phyloP scores from a whole-genome alignment of 1,139 yeast genomes.

The Kurtzmaniella quercitrusa region DNA sequence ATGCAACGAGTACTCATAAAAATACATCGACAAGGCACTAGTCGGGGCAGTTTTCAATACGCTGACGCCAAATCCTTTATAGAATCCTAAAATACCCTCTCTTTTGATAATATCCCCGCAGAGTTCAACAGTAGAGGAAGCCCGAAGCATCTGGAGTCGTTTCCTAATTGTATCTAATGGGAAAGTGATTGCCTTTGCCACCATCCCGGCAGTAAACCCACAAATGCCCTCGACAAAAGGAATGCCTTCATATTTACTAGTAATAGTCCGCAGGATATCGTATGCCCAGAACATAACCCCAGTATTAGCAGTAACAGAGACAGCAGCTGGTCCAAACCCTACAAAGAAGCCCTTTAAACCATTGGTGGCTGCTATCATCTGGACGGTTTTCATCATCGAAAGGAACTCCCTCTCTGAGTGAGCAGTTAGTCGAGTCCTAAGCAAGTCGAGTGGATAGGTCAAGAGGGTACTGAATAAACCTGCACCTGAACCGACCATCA shows the following conservation, averaged over 20 bases:
- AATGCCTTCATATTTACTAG: conserved; percentile 19
- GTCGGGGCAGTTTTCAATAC: conserved; percentile 78
- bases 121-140: conserved; percentile 15
- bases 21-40: conserved; percentile 71
- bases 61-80: conserved; percentile 69
- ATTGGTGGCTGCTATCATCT: conserved; percentile 39
- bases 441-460: conserved; percentile 85
- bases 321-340: conserved; percentile 61
- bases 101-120: conserved; percentile 32
- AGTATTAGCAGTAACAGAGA: conserved; percentile 61
- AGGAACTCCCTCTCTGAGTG: conserved; percentile 39
- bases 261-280: conserved; percentile 38
- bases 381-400: conserved; percentile 42
- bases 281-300: conserved; percentile 70
- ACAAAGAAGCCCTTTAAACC: conserved; percentile 58
- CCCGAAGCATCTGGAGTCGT: conserved; percentile 63
- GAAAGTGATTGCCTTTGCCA: conserved; percentile 70
- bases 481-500: conserved; percentile 70
- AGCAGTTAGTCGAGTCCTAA: conserved; percentile 80
- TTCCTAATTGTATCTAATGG: conserved; percentile 85
- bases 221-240: conserved; percentile 60
- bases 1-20: conserved; percentile 49
- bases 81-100: conserved; percentile 67
- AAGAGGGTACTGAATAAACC: conserved; percentile 68
- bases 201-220: conserved; percentile 73